These are phyloP conservation scores for Mycotypha africana DNA, from an alignment of 371 early-diverging fungal genomes.

Conservation along the genomic window DNA sequence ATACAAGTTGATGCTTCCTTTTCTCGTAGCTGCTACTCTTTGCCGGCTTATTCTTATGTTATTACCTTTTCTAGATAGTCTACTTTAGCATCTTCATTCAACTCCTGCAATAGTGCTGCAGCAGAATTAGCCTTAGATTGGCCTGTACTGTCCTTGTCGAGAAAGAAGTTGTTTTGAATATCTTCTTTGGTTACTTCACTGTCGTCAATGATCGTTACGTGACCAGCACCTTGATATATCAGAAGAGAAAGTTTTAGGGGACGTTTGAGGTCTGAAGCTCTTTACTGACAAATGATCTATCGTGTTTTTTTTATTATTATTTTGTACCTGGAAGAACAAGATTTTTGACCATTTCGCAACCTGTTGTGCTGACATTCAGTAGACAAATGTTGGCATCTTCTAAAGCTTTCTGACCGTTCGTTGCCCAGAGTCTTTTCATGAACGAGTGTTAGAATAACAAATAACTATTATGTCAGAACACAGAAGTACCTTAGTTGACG, in stretches of 20 bases:
- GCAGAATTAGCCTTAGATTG: conserved; percentile 59
- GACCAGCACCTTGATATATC: conserved; percentile 69
- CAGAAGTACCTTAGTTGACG: conserved; percentile 74
- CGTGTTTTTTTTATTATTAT: background rate
- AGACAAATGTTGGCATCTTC: conserved; percentile 79
- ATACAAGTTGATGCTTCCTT: background rate
- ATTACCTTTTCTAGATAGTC: conserved; percentile 42
- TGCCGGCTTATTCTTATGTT: no score
- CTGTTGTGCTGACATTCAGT: conserved; percentile 78
- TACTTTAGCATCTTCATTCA: conserved; percentile 87
- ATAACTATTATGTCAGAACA: background rate
- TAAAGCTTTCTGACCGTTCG: conserved; percentile 84
- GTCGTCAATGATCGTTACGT: conserved; percentile 79
- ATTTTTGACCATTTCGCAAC: conserved; percentile 91
- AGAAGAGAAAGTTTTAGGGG: no score
- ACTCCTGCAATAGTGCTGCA: conserved; percentile 65
- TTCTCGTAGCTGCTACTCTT: no score
- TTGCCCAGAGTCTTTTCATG: conserved; percentile 92
- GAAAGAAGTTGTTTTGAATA: conserved; percentile 86
- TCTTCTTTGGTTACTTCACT: conserved; percentile 59
- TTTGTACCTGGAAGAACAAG: conserved; percentile 85
- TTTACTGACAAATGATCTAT: no score
- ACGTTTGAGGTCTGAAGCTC: no score
- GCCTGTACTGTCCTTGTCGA: conserved; percentile 61
- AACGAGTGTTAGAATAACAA: no score